Evolutionary conservation across 2,329 filamentous ascomycete species (phyloP).

Genomic region (Hypoxylon sp.): DNA sequence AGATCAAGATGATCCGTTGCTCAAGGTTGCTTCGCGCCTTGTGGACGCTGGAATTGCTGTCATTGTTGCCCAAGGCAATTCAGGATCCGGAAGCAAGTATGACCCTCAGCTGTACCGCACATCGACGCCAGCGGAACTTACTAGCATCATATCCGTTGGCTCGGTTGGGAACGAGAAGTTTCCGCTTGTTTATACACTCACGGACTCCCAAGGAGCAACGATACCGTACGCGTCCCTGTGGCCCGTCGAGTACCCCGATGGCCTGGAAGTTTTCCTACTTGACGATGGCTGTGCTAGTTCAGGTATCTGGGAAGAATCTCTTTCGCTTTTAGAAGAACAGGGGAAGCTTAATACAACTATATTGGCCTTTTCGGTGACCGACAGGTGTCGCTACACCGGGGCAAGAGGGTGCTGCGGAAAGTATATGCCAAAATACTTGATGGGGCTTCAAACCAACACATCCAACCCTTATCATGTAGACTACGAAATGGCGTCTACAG

Average conservation of each 20-base stretch:
- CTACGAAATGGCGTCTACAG: constrained; percentile 33
- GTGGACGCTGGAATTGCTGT: constrained; percentile 35
- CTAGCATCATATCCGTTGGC: constrained; percentile 36
- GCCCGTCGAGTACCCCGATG: constrained; percentile 28
- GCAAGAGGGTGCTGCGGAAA: constrained; percentile 21
- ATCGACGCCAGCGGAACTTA: constrained; percentile 29
- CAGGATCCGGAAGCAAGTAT: constrained; percentile 30
- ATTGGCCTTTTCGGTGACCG: constrained; percentile 29
- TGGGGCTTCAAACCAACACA: constrained; percentile 27
- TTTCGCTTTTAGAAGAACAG: constrained; percentile 17
- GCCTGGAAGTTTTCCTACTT: constrained; percentile 26
- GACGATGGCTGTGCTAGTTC: constrained; percentile 22
- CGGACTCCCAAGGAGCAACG: constrained; percentile 25
- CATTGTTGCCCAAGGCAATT: constrained; percentile 37
- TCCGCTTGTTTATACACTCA: constrained; percentile 32
- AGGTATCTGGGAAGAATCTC: constrained; percentile 24
- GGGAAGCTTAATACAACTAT: constrained; percentile 34
- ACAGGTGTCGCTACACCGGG: constrained; percentile 26
- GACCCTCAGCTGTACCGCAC: constrained; percentile 31
- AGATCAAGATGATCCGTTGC: constrained; percentile 19
- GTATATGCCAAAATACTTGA: constrained; percentile 17
- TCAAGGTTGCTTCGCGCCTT: constrained; percentile 24
- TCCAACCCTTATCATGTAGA: constrained; percentile 28
- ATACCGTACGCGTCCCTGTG: constrained; percentile 36
- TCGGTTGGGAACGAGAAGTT: constrained; percentile 32